phyloP scores from a whole-genome alignment of 495 filamentous ascomycete species.

The Xylaria scruposa region DNA sequence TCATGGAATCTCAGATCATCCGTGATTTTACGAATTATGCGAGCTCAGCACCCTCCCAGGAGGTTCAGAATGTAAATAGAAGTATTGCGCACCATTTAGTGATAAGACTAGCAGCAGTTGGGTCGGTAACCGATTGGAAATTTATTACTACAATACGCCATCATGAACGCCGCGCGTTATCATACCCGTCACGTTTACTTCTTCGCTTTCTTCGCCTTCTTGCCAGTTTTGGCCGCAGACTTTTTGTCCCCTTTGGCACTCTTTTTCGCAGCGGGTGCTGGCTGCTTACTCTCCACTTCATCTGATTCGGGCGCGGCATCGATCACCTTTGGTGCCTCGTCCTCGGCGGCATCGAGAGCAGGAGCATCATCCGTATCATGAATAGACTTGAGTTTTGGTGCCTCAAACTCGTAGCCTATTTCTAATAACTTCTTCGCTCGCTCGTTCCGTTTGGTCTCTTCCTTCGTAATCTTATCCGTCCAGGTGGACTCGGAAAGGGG shows the following conservation, averaged over 20 bases:
- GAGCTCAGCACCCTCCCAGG: neutral
- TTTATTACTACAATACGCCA: conserved; percentile 25
- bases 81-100: neutral
- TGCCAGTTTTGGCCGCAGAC: conserved; percentile 33
- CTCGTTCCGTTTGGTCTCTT: conserved; percentile 68
- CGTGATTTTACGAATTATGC: neutral
- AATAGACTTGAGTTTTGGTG: conserved; percentile 73
- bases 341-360: conserved; percentile 42
- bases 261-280: conserved; percentile 25
- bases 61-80: neutral
- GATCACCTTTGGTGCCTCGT: conserved; percentile 46
- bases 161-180: conserved; percentile 17
- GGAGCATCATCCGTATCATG: conserved; percentile 42
- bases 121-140: conserved; percentile 1
- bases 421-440: conserved; percentile 78
- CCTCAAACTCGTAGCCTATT: conserved; percentile 84
- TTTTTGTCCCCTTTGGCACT: conserved; percentile 30
- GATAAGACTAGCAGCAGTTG: neutral
- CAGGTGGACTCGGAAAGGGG: conserved; percentile 75
- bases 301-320: conserved; percentile 36
- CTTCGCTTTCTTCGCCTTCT: conserved; percentile 51
- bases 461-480: conserved; percentile 71
- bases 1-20: too few relatives aligned
- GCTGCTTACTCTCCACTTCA: conserved; percentile 11
- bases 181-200: conserved; percentile 32